Evolutionary conservation across 345 rosid species (phyloP), one percentile per base, ranked within the genome.

Genomic region (Dipteronia sinensis): DNA sequence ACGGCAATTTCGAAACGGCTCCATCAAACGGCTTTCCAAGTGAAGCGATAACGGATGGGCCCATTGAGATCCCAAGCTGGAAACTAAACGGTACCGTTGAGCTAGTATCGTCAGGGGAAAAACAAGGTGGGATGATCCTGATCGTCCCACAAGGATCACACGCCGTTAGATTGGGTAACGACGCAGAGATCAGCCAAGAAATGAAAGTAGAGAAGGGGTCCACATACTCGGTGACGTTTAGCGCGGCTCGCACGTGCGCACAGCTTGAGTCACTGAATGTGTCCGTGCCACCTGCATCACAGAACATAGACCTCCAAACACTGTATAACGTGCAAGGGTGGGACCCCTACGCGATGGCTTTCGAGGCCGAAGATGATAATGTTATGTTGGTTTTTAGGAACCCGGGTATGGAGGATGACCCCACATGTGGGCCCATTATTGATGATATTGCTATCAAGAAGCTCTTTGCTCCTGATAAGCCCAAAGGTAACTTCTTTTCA

Each of bases 231-330:
- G 90, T 96, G 19, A 92, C 99, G 31, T 94, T 96, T 82, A 92
- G 98, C n/a, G 98, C 99, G 19, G 97, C 99, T 7, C 97, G 99
- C 84, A 96, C 99, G 65, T 96, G 99, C 81, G 99, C 98, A 0
- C 99, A 94, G 86, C 87, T 94, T 62, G 99, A 96, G 79, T 88
- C 98, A 6, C 77, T 96, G 10, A 96, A 96, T 82, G 97, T 96
- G 69, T 96, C 99, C 16, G 97, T 94, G 67, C 86, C 89, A 10
- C 85, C 89, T 3, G 93, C 92, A 20, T 92, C 98, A 0, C 94
- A 92, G 61, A 90, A 84, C 64, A 90, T 96, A 55, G 99, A 96
- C 82, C 78, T 96, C 71, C 99, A 96, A 81, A 96, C 99, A 6
- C 81, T 96, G 66, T 94, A 96, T 66, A 94, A 82, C 90, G 95